Evolutionary conservation across 2,329 filamentous ascomycete species (phyloP), one percentile per base, ranked within the genome.

Genomic region (Sordariomycetes sp.): DNA sequence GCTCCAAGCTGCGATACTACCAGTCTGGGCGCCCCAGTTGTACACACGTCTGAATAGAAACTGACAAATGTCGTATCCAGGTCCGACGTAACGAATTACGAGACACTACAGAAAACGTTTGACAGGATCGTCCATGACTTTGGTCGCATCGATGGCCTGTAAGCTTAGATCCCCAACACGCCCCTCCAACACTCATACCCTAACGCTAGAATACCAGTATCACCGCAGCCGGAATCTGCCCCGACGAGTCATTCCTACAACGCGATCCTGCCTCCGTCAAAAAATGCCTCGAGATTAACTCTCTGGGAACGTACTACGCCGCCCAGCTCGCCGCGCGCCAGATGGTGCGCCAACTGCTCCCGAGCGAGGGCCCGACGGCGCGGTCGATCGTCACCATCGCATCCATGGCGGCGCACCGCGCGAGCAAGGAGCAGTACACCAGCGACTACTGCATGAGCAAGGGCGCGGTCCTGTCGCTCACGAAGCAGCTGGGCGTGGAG

Each of bases 391-490:
- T 71, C 12, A 56, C 69, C 57, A 70, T 71, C 55, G 69, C 67
- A 5, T 71, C 68, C 4, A 68, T 69, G 50, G 64, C 69, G 10
- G 68, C 68, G 0, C 63, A 69, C 43, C 60, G 64, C 10, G 65
- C 67, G 5, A 68, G 65, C 57, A 67, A 67, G 34, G 67, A 62
- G 14, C 69, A 70, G 58, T 60, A 53, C 11, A 68, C 64, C 0
- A 69, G 68, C 58, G 69, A 68, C 20, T 79, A 79, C 62, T 74
- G 72, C 57, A 72, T 75, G 2, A 73, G 69, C 50, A 80, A 79
- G 61, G 74, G 72, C 11, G 77, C 75, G 0, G 74, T 77, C 7
- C 66, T 73, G 11, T 67, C 72, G 50, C 67, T 80, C 52, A 78
- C 76, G 8, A 74, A 72, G 40, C 62, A 61, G 16, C 62, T 73